Base-by-base conservation (phyloP, 257 asterid genomes). In the Solanum pennellii region DNA sequence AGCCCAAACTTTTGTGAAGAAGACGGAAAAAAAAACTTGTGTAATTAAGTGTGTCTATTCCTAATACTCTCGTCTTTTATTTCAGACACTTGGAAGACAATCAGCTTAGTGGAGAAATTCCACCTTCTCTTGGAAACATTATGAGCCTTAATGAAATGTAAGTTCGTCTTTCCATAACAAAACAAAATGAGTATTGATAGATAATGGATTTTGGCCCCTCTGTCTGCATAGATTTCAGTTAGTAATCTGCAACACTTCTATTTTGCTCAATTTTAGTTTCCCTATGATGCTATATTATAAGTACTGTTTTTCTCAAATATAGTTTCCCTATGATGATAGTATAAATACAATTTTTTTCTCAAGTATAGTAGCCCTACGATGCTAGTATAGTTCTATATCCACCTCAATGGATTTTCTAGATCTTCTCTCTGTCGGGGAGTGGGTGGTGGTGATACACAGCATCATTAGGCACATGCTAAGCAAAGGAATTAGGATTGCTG, bases 81-180 rank as follows among this genome's bases (percentile, higher is more conserved):
- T 71, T 84, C 95, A 97, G 99, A 93, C 97, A 95, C 93, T 91
- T 97, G 92, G 94, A 94, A 88, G 92, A 94, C 94, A 97, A 97
- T 88, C 90, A 80, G 68, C 92, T 97, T 15, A 79, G 92, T 86
- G 98, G 98, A 86, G 86, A 73, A 27, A 95, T 97, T 82, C 96
- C 97, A 16, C 90, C 91, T 77, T 92, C 96, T 49, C 92, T 97
- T 21, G 97, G 96, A 89, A 89, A 88, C 91, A 73, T 87, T 23
- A 88, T 52, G 33, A 90, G 42, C 84, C 88, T 97, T 89, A 91
- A 42, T 10, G 98, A 95, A 90, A 88, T 95, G 99, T 97, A 91
- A 95, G 99, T 93, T 89, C 65, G 65, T 45, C 20, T 33, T 62
- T 84, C 35, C 85, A 37, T 87, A 33, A 33, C 33, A 47, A 62